Evolutionary conservation across 176 grass and related monocot genomes (phyloP).

Genomic region (Oryza punctata): DNA sequence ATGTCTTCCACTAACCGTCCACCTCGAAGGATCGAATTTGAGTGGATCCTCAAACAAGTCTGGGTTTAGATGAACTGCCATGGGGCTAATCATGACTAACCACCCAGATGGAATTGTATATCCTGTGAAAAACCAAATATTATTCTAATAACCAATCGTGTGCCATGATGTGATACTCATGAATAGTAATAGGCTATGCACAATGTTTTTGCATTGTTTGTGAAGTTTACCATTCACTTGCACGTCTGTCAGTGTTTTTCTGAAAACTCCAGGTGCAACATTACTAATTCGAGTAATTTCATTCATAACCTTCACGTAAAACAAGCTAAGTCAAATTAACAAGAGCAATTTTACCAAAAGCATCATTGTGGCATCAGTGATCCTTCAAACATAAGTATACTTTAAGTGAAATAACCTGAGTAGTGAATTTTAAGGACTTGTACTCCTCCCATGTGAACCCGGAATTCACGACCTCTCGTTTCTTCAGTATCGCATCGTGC

Average conservation of each 20-base stretch:
- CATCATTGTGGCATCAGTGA: neutral
- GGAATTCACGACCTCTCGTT: neutral
- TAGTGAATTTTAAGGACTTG: constrained; percentile 22
- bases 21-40: constrained; percentile 26
- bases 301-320: constrained; percentile 12
- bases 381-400: no score
- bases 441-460: constrained; percentile 30
- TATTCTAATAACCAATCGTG: no score
- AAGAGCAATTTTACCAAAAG: neutral
- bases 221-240: constrained; percentile 19
- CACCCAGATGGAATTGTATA: no score
- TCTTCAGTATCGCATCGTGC: constrained; percentile 26
- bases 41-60: no score
- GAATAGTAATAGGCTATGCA: no score
- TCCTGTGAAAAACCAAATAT: no score
- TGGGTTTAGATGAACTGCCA: no score
- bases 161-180: no score
- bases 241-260: constrained; percentile 16
- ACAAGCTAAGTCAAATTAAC: neutral
- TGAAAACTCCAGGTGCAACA: constrained; percentile 27
- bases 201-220: no score
- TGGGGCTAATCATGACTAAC: neutral
- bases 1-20: neutral
- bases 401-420: neutral
- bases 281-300: constrained; percentile 23